Evolutionary conservation across 176 grass and related monocot genomes (phyloP).

Genomic region (Leersia perrieri): DNA sequence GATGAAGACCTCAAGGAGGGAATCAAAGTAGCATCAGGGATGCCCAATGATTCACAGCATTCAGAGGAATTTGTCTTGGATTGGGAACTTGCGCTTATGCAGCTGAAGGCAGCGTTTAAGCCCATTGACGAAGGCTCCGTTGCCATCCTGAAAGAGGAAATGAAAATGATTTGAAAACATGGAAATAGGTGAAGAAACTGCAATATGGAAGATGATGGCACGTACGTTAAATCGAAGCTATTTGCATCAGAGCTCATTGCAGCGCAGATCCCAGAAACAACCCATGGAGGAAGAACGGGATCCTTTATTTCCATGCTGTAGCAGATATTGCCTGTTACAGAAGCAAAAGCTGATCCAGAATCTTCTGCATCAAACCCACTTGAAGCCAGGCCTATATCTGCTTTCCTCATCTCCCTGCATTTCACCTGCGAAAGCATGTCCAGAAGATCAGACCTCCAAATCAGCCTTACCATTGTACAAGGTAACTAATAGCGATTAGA

Average conservation of each 20-base stretch:
- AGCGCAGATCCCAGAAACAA: conserved; percentile 60
- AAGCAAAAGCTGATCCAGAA: conserved; percentile 6
- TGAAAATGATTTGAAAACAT: background rate
- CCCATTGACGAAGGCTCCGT: conserved; percentile 47
- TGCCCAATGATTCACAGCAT: conserved; percentile 22
- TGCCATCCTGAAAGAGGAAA: conserved; percentile 35
- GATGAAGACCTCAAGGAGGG: conserved; percentile 28
- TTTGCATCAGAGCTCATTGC: conserved; percentile 48
- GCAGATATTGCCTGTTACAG: conserved; percentile 43
- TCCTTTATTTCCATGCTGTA: conserved; percentile 88
- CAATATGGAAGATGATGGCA: background rate
- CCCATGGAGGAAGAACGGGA: conserved; percentile 60
- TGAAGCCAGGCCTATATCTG: conserved; percentile 41
- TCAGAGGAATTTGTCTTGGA: background rate
- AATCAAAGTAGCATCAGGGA: conserved; percentile 37
- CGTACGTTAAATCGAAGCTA: conserved; percentile 64
- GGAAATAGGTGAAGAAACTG: background rate
- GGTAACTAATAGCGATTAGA: background rate
- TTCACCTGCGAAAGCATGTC: conserved; percentile 44
- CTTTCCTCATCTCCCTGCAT: conserved; percentile 92
- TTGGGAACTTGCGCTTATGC: background rate
- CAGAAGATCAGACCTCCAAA: background rate
- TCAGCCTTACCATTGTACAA: background rate
- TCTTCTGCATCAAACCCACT: conserved; percentile 34
- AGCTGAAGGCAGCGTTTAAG: conserved; percentile 58